A percentile compares a stretch with the other conserved stretches of the same genome.
phyloP scores from a whole-genome alignment of 805 yeast species.

The Tetrapisispora arboricola region DNA sequence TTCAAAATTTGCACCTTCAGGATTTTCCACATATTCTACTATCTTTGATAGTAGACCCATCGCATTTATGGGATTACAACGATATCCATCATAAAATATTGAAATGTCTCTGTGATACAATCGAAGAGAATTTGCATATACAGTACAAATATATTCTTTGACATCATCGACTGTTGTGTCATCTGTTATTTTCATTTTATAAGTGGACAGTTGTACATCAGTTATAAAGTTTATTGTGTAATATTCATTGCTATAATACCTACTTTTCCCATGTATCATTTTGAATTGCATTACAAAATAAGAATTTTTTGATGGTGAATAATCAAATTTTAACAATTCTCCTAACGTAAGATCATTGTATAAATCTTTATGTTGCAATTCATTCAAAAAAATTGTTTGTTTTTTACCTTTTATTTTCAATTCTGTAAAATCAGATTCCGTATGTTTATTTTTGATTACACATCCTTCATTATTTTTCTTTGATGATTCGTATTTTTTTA shows the following conservation, averaged over 20 bases:
- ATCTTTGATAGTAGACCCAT: slow-evolving; percentile 15
- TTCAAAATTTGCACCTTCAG: slow-evolving; percentile 13
- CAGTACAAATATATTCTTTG: slow-evolving; percentile 20
- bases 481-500: slow-evolving; percentile 11
- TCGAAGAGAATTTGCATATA: slow-evolving; percentile 17
- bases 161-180: slow-evolving; percentile 20
- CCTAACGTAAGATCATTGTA: slow-evolving; percentile 18
- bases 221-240: slow-evolving; percentile 15
- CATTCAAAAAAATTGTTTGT: slow-evolving; percentile 9
- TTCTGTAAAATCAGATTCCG: slow-evolving; percentile 11
- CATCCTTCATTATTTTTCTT: slow-evolving; percentile 7
- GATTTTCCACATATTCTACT: slow-evolving; percentile 15
- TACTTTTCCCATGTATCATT: slow-evolving; percentile 11
- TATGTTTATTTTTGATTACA: slow-evolving; percentile 8
- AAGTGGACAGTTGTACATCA: slow-evolving; percentile 15
- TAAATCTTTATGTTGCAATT: slow-evolving; percentile 7
- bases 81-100: slow-evolving; percentile 18
- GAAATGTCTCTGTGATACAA: slow-evolving; percentile 17
- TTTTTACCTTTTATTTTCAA: slow-evolving; percentile 15
- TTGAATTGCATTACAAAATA: slow-evolving; percentile 22
- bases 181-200: slow-evolving; percentile 14
- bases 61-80: slow-evolving; percentile 7
- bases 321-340: slow-evolving; percentile 25
- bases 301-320: slow-evolving; percentile 23
- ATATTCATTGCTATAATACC: slow-evolving; percentile 5